A percentile compares a stretch with the other conserved stretches of the same genome.
These are phyloP conservation scores for Zhuliangozyma parablackwelliae DNA, from an alignment of 1,139 yeast genomes.

Conservation along the genomic window DNA sequence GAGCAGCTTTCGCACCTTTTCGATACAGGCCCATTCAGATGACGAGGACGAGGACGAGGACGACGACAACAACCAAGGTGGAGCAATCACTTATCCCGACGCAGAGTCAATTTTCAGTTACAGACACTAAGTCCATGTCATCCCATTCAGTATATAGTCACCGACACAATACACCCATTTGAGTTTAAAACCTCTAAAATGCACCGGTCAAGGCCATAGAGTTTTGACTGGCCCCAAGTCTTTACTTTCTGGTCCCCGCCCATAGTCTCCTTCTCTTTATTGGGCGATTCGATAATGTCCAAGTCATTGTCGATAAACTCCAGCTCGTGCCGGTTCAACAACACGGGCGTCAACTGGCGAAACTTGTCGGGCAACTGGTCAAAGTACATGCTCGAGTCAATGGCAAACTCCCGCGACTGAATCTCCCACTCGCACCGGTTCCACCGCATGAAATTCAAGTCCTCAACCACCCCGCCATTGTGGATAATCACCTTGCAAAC, in stretches of 20 bases:
- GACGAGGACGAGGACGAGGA: no score
- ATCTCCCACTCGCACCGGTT: conserved; percentile 40
- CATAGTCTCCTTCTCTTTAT: conserved; percentile 8
- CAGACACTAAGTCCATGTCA: no score
- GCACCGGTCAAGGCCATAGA: conserved; percentile 42
- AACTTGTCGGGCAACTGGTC: conserved; percentile 24
- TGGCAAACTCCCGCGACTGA: conserved; percentile 10
- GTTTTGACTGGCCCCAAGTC: conserved; percentile 52
- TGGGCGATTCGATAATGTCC: conserved; percentile 26
- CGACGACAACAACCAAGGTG: no score
- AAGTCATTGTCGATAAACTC: conserved; percentile 40
- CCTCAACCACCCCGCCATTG: conserved; percentile 46
- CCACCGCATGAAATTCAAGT: conserved; percentile 48
- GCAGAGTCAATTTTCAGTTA: no score
- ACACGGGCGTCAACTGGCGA: conserved; percentile 31
- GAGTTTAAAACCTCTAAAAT: conserved; percentile 51
- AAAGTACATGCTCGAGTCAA: conserved; percentile 31
- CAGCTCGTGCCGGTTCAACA: conserved; percentile 48
- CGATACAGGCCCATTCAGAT: no score
- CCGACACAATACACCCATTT: conserved; percentile 11
- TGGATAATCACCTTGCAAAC: conserved; percentile 43
- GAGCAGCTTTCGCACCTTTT: no score
- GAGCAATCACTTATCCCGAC: no score
- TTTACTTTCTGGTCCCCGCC: conserved; percentile 12
- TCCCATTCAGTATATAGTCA: conserved; percentile 11